phyloP scores from a whole-genome alignment of 2,329 filamentous ascomycete species.

The Neoarthrinium moseri region DNA sequence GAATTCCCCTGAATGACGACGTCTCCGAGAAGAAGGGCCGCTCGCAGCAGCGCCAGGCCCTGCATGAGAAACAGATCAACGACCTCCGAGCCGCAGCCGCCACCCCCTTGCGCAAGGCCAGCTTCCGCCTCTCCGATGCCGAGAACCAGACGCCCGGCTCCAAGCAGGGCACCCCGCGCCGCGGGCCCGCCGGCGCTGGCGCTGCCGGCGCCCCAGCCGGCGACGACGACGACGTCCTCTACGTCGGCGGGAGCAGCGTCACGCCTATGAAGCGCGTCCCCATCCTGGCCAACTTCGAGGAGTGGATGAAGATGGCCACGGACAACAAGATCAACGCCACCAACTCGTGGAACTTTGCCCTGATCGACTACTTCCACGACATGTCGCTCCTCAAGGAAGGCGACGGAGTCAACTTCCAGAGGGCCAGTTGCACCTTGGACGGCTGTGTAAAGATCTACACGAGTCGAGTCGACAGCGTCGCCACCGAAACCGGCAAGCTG shows the following conservation, averaged over 20 bases:
- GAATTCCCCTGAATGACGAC: slow-evolving; percentile 96
- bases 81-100: slow-evolving; percentile 78
- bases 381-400: slow-evolving; percentile 97
- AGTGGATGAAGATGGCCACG: slow-evolving; percentile 99
- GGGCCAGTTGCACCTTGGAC: slow-evolving; percentile 94
- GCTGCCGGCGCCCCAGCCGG: no score
- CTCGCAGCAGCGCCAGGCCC: slow-evolving; percentile 80
- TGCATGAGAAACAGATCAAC: slow-evolving; percentile 89
- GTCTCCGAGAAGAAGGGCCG: slow-evolving; percentile 86
- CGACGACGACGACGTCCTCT: slow-evolving; percentile 59
- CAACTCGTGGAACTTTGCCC: slow-evolving; percentile 99
- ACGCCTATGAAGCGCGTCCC: slow-evolving; percentile 97
- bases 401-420: slow-evolving; percentile 97
- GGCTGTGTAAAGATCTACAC: slow-evolving; percentile 99
- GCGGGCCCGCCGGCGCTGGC: slow-evolving; percentile 27
- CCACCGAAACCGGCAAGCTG: slow-evolving; percentile 93
- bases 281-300: slow-evolving; percentile 95
- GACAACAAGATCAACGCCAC: slow-evolving; percentile 99
- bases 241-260: slow-evolving; percentile 72
- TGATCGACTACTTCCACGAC: slow-evolving; percentile 99
- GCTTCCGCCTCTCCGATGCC: slow-evolving; percentile 56
- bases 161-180: slow-evolving; percentile 54
- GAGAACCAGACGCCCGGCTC: slow-evolving; percentile 57
- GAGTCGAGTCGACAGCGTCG: slow-evolving; percentile 95
- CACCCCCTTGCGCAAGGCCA: slow-evolving; percentile 64